Base-by-base conservation (phyloP, 495 filamentous ascomycete genomes). In the Pyrenopolyporus hunteri region DNA sequence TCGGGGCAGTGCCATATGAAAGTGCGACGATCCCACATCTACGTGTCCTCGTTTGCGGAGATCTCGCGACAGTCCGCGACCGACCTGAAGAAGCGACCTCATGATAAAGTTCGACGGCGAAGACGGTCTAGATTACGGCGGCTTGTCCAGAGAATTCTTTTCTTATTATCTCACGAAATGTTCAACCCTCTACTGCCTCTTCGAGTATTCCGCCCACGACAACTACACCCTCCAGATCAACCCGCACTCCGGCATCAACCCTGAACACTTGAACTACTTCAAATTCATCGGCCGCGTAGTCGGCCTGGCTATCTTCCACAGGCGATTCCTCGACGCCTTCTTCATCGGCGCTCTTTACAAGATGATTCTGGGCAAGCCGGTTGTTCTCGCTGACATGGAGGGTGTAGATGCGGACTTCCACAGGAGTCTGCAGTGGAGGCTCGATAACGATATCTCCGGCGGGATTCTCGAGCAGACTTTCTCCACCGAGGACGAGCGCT, bases 151-250 rank as follows among this genome's bases (percentile, higher is more conserved):
- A 83, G 94, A 99, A 76, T 99, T 98, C 80, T 99, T 99, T 99
- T 98, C 87, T 82, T 99, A 53, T 85, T 99, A 33, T 98, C 94
- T n/a, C 94, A 99, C 76, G 94, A 99, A 81, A 99, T 99, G 94
- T 99, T 99, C 78, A 99, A 99, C 75, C 94, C 94, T 99, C 79
- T 99, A 99, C 79, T 99, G 94, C 77, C 83, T 99, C 39, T 99
- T 99, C 80, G 94, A 99, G 78, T 99, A 99, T 74, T 97, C 94
- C 59, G 94, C 94, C 23, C 94, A 99, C 79, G 94, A 99, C 85
- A 99, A 99, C 79, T 99, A 99, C 79, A 99, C 94, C 50, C 87
- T 99, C 54, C 94, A 99, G 78, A 99, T 99, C 80, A 99, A 99
- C 78, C 94, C 94, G 54, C 94, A 99, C 72, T 99, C 94, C 56